Conservation (phyloP, 129 eudicot species). For the Gnaphalium uliginosum region DNA sequence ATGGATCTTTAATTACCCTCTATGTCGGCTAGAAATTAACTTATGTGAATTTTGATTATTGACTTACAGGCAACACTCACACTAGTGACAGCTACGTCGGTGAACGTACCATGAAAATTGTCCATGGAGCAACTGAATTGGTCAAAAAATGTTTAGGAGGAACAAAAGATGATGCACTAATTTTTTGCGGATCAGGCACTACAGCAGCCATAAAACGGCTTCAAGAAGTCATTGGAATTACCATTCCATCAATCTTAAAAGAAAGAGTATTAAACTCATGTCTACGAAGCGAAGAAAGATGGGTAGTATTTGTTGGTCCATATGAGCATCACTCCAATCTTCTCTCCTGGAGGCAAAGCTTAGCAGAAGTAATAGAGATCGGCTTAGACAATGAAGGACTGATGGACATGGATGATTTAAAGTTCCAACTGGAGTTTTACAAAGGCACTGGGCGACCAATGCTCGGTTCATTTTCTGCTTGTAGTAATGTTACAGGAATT, state of each 20-base stretch:
- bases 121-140: conserved; percentile 46
- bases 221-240: conserved; percentile 79
- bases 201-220: conserved; percentile 81
- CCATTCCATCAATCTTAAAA: conserved; percentile 55
- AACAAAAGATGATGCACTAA: conserved; percentile 50
- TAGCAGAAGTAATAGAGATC: conserved; percentile 90
- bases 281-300: conserved; percentile 50
- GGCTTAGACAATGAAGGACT: conserved; percentile 53
- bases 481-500: conserved; percentile 82
- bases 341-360: conserved; percentile 77
- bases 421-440: conserved; percentile 35
- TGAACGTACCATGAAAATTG: conserved; percentile 47
- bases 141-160: conserved; percentile 77
- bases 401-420: conserved; percentile 50
- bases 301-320: conserved; percentile 93
- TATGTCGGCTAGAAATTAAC: too few species aligned
- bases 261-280: conserved; percentile 41
- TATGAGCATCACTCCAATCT: conserved; percentile 85
- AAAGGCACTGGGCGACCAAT: conserved; percentile 45
- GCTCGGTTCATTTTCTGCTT: conserved; percentile 89
- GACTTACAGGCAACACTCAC: conserved; percentile 62
- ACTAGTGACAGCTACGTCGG: conserved; percentile 85
- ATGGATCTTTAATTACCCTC: too few species aligned
- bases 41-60: neutral
- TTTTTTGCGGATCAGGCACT: conserved; percentile 84